A percentile compares a stretch with the other conserved stretches of the same genome.
Evolutionary conservation across 2,329 filamentous ascomycete species (phyloP).

Genomic region (Colletotrichum cordylinicola): DNA sequence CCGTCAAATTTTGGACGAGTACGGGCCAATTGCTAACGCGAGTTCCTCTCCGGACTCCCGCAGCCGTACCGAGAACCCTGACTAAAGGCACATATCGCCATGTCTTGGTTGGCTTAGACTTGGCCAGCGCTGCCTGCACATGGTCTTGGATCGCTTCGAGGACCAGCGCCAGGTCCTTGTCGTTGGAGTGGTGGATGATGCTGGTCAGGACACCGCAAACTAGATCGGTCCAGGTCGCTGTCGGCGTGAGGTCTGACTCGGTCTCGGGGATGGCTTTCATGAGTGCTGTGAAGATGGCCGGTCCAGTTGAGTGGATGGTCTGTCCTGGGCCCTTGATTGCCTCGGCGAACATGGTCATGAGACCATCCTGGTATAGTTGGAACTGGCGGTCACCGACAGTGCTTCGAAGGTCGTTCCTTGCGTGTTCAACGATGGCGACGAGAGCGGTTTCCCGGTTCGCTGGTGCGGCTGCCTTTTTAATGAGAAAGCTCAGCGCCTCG

Average conservation of each 20-base stretch:
- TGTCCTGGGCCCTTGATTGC: slow-evolving; percentile 70
- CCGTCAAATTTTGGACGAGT: slow-evolving; percentile 62
- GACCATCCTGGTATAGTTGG: slow-evolving; percentile 78
- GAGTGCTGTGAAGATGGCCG: slow-evolving; percentile 57
- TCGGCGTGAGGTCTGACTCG: slow-evolving; percentile 52
- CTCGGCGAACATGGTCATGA: slow-evolving; percentile 93
- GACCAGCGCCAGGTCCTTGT: slow-evolving; percentile 75
- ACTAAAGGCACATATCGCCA: slow-evolving; percentile 55
- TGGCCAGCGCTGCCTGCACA: slow-evolving; percentile 40
- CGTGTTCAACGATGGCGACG: slow-evolving; percentile 72
- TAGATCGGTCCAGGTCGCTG: slow-evolving; percentile 66
- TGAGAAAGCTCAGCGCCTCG: slow-evolving; percentile 91
- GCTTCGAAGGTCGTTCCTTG: slow-evolving; percentile 70
- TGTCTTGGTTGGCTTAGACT: slow-evolving; percentile 38
- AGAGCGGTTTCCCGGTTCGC: slow-evolving; percentile 79
- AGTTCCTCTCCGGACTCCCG: slow-evolving; percentile 82
- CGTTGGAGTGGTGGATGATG: slow-evolving; percentile 80
- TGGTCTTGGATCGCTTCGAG: slow-evolving; percentile 65
- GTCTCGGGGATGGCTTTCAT: slow-evolving; percentile 56
- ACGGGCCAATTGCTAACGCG: slow-evolving; percentile 76
- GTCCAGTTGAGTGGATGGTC: slow-evolving; percentile 64
- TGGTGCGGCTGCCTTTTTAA: slow-evolving; percentile 84
- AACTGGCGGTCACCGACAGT: slow-evolving; percentile 61
- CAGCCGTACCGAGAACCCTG: slow-evolving; percentile 69
- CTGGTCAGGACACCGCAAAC: slow-evolving; percentile 80